Evolutionary conservation across 139 green algal genomes (phyloP), one percentile per base, ranked within the genome.

Genomic region (Edaphochlamys debaryana): DNA sequence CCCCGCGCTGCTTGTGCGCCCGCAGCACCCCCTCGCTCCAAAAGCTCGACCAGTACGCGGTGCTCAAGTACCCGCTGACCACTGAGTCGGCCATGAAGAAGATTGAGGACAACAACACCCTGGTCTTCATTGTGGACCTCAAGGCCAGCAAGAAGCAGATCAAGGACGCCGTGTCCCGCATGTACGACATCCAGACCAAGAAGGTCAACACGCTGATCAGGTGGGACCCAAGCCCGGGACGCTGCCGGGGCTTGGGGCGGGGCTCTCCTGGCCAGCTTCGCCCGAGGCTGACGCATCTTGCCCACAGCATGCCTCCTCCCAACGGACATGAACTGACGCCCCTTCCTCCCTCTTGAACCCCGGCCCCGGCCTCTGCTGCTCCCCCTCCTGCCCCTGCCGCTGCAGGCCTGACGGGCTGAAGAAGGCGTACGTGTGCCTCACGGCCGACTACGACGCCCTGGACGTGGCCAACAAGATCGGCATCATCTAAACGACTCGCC

Each of bases 41-140:
- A 80, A 95, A 94, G 88, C 87, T 99, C 67, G 95, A 98, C 85
- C 69, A 93, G 29, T 95, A 97, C 85, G 88, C 92, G 29, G 93
- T 99, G 63, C 91, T 99, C 77, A 98, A 99, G 94, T 98, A 89
- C 89, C 98, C 98, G 63, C 87, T 99, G 69, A 99, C 98, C 48
- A 99, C 97, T 42, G 98, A 99, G 93, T 98, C 95, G 37, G 98
- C 98, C 23, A 99, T 99, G 98, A 99, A 99, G 96, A 99, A 99
- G 95, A 99, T 99, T 88, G 98, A 99, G 91, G 97, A 99, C 92
- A 98, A 99, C 95, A 99, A 99, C 95, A 99, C 98, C 36, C 92
- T 99, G 82, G 96, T 90, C 52, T 91, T 91, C 87, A 85, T 91
- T 54, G 83, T 91, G 42, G 87, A 91, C 79, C 70, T 87, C 32